Evolutionary conservation across 225 moss, liverwort and hornwort species (phyloP).

Genomic region (Sphagnum tenellum): DNA sequence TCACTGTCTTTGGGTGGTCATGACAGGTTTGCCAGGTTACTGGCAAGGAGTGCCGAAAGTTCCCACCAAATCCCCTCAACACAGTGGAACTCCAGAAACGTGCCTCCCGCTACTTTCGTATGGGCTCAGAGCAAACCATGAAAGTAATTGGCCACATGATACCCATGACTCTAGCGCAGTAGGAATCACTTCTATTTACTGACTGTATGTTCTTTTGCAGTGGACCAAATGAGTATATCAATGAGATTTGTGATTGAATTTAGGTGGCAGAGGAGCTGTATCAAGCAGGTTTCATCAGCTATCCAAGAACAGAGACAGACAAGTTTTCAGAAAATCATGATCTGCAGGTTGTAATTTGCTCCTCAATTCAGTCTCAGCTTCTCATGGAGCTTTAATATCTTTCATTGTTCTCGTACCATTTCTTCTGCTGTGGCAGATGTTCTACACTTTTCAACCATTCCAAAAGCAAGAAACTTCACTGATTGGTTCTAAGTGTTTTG

Average conservation of each 20-base stretch:
- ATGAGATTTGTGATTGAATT: background rate
- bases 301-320: conserved; percentile 97
- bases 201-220: no score
- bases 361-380: no score
- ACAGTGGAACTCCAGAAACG: conserved; percentile 98
- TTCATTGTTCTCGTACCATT: no score
- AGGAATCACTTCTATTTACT: no score
- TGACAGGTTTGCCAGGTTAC: conserved; percentile 84
- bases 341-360: conserved; percentile 39
- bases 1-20: no score
- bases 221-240: no score
- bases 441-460: no score
- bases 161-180: no score
- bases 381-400: no score
- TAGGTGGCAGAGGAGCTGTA: conserved; percentile 98
- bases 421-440: no score
- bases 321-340: conserved; percentile 79
- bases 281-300: conserved; percentile 97
- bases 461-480: no score
- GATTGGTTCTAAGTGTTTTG: no score
- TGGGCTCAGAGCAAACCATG: conserved; percentile 99
- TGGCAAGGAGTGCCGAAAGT: conserved; percentile 84
- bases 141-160: conserved; percentile 24
- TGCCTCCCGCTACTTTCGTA: conserved; percentile 92
- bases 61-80: conserved; percentile 90